phyloP scores from a whole-genome alignment of 495 filamentous ascomycete genomes.

The Xylaria acuta region DNA sequence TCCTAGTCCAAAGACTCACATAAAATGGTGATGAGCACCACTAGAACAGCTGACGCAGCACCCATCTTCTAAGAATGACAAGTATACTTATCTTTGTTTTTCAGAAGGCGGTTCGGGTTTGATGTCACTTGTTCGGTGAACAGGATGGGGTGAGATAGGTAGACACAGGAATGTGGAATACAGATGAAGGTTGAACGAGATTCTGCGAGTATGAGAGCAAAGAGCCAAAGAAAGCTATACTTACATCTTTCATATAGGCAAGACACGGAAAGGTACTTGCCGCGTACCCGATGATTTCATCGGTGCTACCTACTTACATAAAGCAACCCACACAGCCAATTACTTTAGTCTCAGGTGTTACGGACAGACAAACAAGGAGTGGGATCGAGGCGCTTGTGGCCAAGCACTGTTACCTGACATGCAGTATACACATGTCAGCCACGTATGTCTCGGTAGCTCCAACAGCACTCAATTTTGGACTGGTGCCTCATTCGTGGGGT shows the following conservation, averaged over 20 bases:
- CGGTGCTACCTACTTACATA: background rate
- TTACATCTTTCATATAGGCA: background rate
- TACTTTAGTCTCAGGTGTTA: background rate
- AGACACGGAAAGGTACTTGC: background rate
- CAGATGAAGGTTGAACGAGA: background rate
- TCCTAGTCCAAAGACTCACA: slow-evolving; percentile 38
- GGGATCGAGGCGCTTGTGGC: slow-evolving; percentile 4
- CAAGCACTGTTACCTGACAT: slow-evolving; percentile 5
- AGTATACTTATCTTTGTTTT: slow-evolving; percentile 24
- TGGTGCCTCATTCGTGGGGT: background rate
- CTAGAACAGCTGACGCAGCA: slow-evolving; percentile 59
- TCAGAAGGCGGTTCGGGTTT: background rate
- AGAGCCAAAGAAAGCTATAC: background rate
- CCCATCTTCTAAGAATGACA: slow-evolving; percentile 49
- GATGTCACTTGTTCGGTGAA: background rate
- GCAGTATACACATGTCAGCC: background rate
- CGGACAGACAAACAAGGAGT: background rate
- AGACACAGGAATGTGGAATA: background rate
- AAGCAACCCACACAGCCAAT: background rate
- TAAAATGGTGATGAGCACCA: slow-evolving; percentile 64
- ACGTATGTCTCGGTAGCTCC: slow-evolving; percentile 8
- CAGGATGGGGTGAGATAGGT: background rate
- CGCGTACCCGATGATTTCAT: slow-evolving; percentile 24
- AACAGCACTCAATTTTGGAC: background rate
- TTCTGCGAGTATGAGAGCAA: background rate